Base-by-base conservation (phyloP, 371 early-diverging fungal genomes). In the Mucor mucedo region DNA sequence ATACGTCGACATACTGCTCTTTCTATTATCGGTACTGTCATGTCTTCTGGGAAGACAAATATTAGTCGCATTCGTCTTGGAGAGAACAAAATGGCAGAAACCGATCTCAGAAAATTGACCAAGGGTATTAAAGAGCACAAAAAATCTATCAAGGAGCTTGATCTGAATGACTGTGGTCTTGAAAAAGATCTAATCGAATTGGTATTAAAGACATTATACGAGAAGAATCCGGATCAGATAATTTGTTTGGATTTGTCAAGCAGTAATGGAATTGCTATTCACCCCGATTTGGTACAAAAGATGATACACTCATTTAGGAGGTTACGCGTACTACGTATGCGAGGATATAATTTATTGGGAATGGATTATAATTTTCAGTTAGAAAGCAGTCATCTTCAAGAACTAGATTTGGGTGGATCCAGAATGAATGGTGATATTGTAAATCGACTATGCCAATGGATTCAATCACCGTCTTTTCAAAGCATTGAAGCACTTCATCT, bases 101-200 rank as follows among this genome's bases (percentile, higher is more conserved):
- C 52, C 0, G 80, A 80, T 35, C 45, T 77, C 28, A 55, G 62
- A 3, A 61, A 66, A 7, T 33, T 80, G 4, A 59, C 73, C 2
- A 56, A 54, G 9, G 78, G 78, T 28, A 71, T 80, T 8, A 56
- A 54, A 11, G 68, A 58, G 3, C 63, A 65, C 21, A 68, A 62
- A 27, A 68, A 69, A 40, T 63, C 71, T 2, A 65, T 77, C 13
- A 66, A 61, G 29, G 71, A 72, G 14, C 58, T 80, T 2, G 62
- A 69, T n/a, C 50, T 80, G 21, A 66, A 71, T 30, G 69, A 71
- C 5, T 73, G 74, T 42, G 70, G 65, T 0, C 44, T 80, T 21
- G 52, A 54, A 4, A 57, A 55, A 21, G 52, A 60, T 16, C 68
- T 75, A 53, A 59, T 80, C 13, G 80, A 77, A 41, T 45, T 45